phyloP scores from a whole-genome alignment of 1,139 yeast species.

The Starmera stellimalicola region DNA sequence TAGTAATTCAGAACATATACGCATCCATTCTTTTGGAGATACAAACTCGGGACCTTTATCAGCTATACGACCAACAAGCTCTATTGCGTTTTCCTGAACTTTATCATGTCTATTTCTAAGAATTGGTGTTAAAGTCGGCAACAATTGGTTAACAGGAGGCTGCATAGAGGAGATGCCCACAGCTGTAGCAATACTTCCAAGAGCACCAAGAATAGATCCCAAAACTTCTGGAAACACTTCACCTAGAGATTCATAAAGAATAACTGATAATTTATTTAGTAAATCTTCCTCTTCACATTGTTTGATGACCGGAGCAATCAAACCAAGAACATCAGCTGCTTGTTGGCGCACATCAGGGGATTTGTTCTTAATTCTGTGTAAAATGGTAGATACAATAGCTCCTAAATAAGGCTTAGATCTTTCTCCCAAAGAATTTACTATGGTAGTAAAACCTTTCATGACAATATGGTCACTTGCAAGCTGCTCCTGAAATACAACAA shows the following conservation, averaged over 20 bases:
- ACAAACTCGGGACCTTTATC: slow-evolving; percentile 76
- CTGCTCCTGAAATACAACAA: slow-evolving; percentile 84
- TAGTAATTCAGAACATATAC: slow-evolving; percentile 83
- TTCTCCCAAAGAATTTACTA: slow-evolving; percentile 57
- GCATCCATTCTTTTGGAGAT: slow-evolving; percentile 95
- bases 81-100: slow-evolving; percentile 81
- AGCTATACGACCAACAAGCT: slow-evolving; percentile 77
- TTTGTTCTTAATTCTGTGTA: slow-evolving; percentile 69
- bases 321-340: slow-evolving; percentile 69
- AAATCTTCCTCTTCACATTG: slow-evolving; percentile 57
- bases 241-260: slow-evolving; percentile 85
- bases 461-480: slow-evolving; percentile 42
- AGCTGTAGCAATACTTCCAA: slow-evolving; percentile 41
- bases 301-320: slow-evolving; percentile 59
- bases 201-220: slow-evolving; percentile 73
- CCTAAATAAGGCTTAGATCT: slow-evolving; percentile 69
- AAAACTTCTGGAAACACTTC: slow-evolving; percentile 93
- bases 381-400: slow-evolving; percentile 62
- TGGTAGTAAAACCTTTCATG: slow-evolving; percentile 56
- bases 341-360: slow-evolving; percentile 72
- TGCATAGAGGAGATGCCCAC: slow-evolving; percentile 53
- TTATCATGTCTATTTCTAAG: slow-evolving; percentile 83
- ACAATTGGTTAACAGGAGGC: slow-evolving; percentile 76
- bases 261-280: slow-evolving; percentile 59
- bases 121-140: slow-evolving; percentile 89